phyloP scores from a whole-genome alignment of 108 stramenopile species.

The Fragilaria crotonensis region DNA sequence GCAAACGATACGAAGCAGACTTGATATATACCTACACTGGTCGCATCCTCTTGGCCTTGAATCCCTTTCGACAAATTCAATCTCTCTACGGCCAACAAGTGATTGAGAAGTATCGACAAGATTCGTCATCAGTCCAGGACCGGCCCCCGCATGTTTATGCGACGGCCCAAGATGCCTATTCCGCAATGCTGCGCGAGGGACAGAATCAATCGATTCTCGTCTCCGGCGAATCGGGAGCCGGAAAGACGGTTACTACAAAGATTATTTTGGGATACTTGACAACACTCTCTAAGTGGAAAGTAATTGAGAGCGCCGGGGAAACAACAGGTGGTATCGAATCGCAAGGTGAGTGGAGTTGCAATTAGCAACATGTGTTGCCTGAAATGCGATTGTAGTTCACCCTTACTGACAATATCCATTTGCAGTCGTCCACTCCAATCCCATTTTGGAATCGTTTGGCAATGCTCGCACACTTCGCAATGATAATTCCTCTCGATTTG shows the following conservation, averaged over 20 bases:
- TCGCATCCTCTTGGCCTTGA: conserved; percentile 82
- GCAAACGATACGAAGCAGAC: conserved; percentile 46
- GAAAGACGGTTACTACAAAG: conserved; percentile 85
- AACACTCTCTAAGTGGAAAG: conserved; percentile 46
- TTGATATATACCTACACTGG: conserved; percentile 89
- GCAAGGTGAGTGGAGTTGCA: conserved; percentile 7
- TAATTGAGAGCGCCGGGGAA: conserved; percentile 13
- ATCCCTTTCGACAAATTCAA: conserved; percentile 71
- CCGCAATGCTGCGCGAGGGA: conserved; percentile 57
- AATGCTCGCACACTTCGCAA: conserved; percentile 85
- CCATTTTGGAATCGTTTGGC: conserved; percentile 88
- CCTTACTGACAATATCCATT: too few relatives aligned
- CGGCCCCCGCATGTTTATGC: conserved; percentile 78
- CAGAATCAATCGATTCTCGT: conserved; percentile 58
- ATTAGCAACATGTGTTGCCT: too few relatives aligned
- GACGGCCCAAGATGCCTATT: conserved; percentile 89
- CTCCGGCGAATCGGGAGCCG: conserved; percentile 76
- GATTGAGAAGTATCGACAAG: conserved; percentile 59
- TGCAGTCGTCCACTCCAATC: conserved; percentile 84
- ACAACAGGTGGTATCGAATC: not conserved
- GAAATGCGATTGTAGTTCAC: too few relatives aligned
- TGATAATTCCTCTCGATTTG: conserved; percentile 93
- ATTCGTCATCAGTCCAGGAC: conserved; percentile 3
- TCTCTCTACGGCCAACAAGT: conserved; percentile 51
- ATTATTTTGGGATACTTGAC: conserved; percentile 82